These are phyloP conservation scores for Starmera stellimalicola DNA, from an alignment of 1,139 yeast genomes.

Conservation along the genomic window DNA sequence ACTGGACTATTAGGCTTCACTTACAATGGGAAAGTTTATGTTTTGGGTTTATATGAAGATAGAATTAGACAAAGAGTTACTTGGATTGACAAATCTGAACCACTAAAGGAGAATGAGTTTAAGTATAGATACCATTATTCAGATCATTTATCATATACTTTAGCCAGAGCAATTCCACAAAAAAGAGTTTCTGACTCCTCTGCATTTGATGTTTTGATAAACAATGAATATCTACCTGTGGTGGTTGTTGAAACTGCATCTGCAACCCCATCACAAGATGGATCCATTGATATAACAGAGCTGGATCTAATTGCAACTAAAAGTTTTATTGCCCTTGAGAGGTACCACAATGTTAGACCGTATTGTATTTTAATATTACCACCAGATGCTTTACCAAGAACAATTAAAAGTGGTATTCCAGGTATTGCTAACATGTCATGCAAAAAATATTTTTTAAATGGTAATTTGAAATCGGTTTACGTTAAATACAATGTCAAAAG, in stretches of 20 bases:
- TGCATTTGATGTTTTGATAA: slow-evolving; percentile 79
- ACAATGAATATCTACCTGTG: slow-evolving; percentile 79
- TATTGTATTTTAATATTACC: slow-evolving; percentile 79
- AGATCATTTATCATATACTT: slow-evolving; percentile 59
- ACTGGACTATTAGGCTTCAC: slow-evolving; percentile 89
- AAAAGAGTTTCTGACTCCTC: slow-evolving; percentile 84
- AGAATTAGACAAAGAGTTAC: slow-evolving; percentile 70
- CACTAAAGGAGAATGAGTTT: slow-evolving; percentile 8
- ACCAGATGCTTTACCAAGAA: slow-evolving; percentile 76
- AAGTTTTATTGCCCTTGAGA: slow-evolving; percentile 60
- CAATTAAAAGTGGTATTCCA: slow-evolving; percentile 71
- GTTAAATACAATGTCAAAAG: slow-evolving; percentile 70
- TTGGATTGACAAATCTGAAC: slow-evolving; percentile 46
- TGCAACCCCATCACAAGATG: slow-evolving; percentile 31
- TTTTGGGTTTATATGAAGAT: slow-evolving; percentile 86
- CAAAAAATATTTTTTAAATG: slow-evolving; percentile 70
- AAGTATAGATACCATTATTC: slow-evolving; percentile 66
- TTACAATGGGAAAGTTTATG: slow-evolving; percentile 77
- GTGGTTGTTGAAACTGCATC: slow-evolving; percentile 81
- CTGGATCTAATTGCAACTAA: slow-evolving; percentile 68
- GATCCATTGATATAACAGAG: slow-evolving; percentile 40
- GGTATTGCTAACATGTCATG: slow-evolving; percentile 94
- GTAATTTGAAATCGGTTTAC: slow-evolving; percentile 64
- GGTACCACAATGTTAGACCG: slow-evolving; percentile 66
- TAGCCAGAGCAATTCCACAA: slow-evolving; percentile 59